Conservation (phyloP, 805 yeast species). For the Naumovozyma baii region DNA sequence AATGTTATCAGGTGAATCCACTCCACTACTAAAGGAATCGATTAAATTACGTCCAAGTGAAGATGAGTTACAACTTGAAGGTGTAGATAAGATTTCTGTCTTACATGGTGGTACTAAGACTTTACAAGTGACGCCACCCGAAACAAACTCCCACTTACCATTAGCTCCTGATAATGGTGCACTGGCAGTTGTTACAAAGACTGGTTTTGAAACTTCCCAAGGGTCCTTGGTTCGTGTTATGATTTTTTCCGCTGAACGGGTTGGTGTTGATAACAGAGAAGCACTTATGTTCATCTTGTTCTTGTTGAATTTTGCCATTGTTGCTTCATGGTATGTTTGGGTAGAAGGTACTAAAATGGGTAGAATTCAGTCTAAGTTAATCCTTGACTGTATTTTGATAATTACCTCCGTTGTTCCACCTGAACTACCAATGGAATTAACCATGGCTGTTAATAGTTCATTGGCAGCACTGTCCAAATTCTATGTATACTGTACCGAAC, state of each 20-base stretch:
- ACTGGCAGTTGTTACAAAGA: conserved; percentile 76
- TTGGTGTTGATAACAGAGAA: conserved; percentile 91
- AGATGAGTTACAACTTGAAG: conserved; percentile 63
- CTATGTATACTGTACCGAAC: conserved; percentile 94
- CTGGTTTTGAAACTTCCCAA: conserved; percentile 98
- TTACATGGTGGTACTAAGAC: conserved; percentile 96
- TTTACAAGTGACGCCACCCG: conserved; percentile 76
- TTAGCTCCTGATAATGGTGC: conserved; percentile 89
- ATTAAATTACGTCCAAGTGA: conserved; percentile 68
- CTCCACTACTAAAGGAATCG: conserved; percentile 91
- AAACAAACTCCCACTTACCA: conserved; percentile 36
- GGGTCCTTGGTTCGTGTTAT: conserved; percentile 95
- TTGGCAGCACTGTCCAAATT: conserved; percentile 78
- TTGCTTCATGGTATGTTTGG: conserved; percentile 98
- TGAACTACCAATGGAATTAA: conserved; percentile 96
- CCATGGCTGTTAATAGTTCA: conserved; percentile 94
- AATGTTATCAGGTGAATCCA: conserved; percentile 97
- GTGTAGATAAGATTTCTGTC: conserved; percentile 78
- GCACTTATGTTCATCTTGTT: conserved; percentile 87
- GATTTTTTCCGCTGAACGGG: conserved; percentile 95
- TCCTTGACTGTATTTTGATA: conserved; percentile 90
- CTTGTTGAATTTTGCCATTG: conserved; percentile 80
- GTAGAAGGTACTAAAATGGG: conserved; percentile 94
- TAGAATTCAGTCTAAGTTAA: conserved; percentile 85
- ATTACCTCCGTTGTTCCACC: conserved; percentile 98